Evolutionary conservation across 176 grass and related monocot species (phyloP), one percentile per base, ranked within the genome.

Genomic region (Avena insularis): DNA sequence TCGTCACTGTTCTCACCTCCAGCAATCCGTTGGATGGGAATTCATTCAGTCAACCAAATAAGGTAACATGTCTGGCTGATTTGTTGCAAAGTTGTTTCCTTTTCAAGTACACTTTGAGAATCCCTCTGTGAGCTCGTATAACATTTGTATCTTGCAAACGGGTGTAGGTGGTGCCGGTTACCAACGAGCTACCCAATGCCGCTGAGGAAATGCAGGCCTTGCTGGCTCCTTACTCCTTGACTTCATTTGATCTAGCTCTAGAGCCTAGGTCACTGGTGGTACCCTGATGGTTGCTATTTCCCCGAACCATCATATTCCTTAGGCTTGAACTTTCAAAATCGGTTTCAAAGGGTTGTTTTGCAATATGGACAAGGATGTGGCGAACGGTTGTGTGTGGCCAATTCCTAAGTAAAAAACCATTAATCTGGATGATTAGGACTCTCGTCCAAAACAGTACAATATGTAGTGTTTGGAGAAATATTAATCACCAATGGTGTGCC

Each of bases 1-100:
- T 57, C 2, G 63, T 20, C 12, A 97, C 92, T 65, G 56, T 93
- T 84, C 86, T 97, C 11, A 74, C 45, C 2, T 74, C 71, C 71
- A 74, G n/a, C 45, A 25, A 74, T 25, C 11, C 5, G 2, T 3
- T 74, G 12, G 43, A 48, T 49, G 45, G 0, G 20, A 74, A 74
- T 6, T 49, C 71, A 2, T 74, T 74, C 43, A 49, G n/a, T 74
- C 4, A 25, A 2, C 43, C 71, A 25, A 74, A 74, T 4, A 73
- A 47, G 43, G 70, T 23, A 90, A 68, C 75, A 76, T 51, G 47
- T 1, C 1, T 38, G 46, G 21, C 21, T 51, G 35, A 48, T 27
- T 27, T 75, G 21, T 27, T 25, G 20, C 72, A 16, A 72, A n/a
- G 2, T 47, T 10, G 6, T 70, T 70, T 19, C 6, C 15, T 40